Evolutionary conservation across 2,329 filamentous ascomycete species (phyloP).

Genomic region (Claviceps fusiformis): DNA sequence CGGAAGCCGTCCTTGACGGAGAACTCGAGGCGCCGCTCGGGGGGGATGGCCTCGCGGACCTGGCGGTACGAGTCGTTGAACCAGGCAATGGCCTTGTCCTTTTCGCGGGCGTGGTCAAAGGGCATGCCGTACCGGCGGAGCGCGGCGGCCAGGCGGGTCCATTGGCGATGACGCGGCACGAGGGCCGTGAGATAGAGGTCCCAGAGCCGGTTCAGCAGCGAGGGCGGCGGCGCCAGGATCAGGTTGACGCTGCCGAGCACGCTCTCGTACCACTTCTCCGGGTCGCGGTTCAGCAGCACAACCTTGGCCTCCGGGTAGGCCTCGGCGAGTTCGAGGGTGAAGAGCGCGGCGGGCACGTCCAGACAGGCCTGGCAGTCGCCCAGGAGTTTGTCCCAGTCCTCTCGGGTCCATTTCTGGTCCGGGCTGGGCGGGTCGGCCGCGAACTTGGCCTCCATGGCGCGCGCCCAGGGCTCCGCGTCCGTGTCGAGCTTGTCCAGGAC

Average conservation of each 20-base stretch:
- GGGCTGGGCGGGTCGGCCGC: slow-evolving; percentile 8
- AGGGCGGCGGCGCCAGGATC: background rate
- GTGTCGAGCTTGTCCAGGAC: slow-evolving; percentile 9
- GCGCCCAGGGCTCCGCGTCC: slow-evolving; percentile 17
- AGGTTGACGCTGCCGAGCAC: slow-evolving; percentile 13
- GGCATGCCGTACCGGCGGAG: slow-evolving; percentile 14
- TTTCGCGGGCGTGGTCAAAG: slow-evolving; percentile 20
- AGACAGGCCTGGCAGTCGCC: slow-evolving; percentile 36
- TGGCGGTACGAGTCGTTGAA: slow-evolving; percentile 24
- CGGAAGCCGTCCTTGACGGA: slow-evolving; percentile 25
- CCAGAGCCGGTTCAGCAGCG: slow-evolving; percentile 5
- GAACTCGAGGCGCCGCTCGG: slow-evolving; percentile 24
- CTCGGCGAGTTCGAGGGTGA: slow-evolving; percentile 23
- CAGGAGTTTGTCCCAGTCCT: slow-evolving; percentile 33
- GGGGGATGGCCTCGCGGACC: slow-evolving; percentile 20
- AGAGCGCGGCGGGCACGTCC: slow-evolving; percentile 43
- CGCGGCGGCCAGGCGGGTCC: slow-evolving; percentile 15
- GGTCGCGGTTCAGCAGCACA: slow-evolving; percentile 25
- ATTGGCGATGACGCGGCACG: slow-evolving; percentile 13
- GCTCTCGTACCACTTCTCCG: slow-evolving; percentile 24
- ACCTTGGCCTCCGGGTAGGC: slow-evolving; percentile 24
- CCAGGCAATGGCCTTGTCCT: slow-evolving; percentile 23
- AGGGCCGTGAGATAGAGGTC: slow-evolving; percentile 17
- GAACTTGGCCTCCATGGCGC: slow-evolving; percentile 20
- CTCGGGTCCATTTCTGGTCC: slow-evolving; percentile 16